phyloP scores from a whole-genome alignment of 148 eudicot genomes.

The Dysphania ambrosioides region DNA sequence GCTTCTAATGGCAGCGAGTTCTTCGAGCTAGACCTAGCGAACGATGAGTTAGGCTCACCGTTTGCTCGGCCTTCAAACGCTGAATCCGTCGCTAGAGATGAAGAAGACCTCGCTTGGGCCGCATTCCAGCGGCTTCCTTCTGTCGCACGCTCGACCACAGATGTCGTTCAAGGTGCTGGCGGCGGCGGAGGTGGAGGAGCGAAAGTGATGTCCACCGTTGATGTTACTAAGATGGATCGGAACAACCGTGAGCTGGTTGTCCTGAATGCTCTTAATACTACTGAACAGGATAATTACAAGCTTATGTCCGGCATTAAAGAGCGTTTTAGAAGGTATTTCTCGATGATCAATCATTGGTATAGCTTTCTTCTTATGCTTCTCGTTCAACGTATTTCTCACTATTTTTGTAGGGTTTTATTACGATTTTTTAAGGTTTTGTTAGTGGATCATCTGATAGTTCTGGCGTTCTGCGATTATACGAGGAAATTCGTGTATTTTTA shows the following conservation, averaged over 20 bases:
- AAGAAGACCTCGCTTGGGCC: constrained; percentile 68
- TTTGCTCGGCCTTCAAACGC: constrained; percentile 60
- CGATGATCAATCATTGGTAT: not conserved
- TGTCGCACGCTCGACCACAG: constrained; percentile 44
- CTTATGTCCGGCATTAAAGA: constrained; percentile 76
- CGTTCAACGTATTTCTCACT: not conserved
- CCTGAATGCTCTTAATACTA: constrained; percentile 57
- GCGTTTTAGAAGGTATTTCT: constrained; percentile 55
- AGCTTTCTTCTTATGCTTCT: too few relatives aligned
- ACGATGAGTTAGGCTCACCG: constrained; percentile 26
- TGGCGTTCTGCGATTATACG: too few relatives aligned
- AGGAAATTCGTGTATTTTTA: too few relatives aligned
- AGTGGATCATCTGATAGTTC: too few relatives aligned
- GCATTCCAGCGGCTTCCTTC: constrained; percentile 70
- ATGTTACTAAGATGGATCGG: constrained; percentile 68
- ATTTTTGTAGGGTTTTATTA: not conserved
- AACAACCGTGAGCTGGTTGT: constrained; percentile 58
- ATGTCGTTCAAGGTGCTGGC: constrained; percentile 39
- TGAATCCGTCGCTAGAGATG: constrained; percentile 53
- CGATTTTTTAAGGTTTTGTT: too few relatives aligned
- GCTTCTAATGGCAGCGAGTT: constrained; percentile 53
- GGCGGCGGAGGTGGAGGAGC: constrained; percentile 17
- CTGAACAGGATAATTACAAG: constrained; percentile 71
- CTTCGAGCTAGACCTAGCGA: constrained; percentile 42
- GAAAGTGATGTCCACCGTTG: constrained; percentile 36